Evolutionary conservation across 2,329 filamentous ascomycete genomes (phyloP).

Genomic region (Hirsutella thompsonii): DNA sequence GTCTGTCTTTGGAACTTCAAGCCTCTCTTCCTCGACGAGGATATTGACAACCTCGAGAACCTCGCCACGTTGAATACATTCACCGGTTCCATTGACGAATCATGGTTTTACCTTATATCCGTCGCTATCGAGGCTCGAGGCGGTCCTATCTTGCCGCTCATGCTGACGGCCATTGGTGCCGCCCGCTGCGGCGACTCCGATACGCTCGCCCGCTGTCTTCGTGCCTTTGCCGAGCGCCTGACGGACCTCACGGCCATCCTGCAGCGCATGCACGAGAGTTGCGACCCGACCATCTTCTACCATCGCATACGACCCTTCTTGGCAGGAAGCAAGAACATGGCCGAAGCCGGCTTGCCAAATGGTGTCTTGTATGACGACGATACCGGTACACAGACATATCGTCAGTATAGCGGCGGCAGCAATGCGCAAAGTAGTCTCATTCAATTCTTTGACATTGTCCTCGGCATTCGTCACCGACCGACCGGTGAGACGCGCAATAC

Average conservation of each 20-base stretch:
- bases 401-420: constrained; percentile 84
- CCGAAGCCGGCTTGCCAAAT: constrained; percentile 75
- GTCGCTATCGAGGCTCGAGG: constrained; percentile 91
- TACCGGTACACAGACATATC: constrained; percentile 52
- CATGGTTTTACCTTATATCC: constrained; percentile 96
- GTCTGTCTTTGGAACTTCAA: constrained; percentile 96
- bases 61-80: constrained; percentile 80
- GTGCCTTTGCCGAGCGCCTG: constrained; percentile 71
- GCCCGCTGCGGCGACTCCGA: constrained; percentile 55
- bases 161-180: constrained; percentile 77
- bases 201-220: constrained; percentile 67
- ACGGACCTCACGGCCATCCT: constrained; percentile 73
- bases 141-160: constrained; percentile 73
- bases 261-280: constrained; percentile 87
- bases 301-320: constrained; percentile 92
- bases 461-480: constrained; percentile 81
- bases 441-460: constrained; percentile 89
- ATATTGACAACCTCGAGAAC: constrained; percentile 74
- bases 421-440: constrained; percentile 96
- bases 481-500: constrained; percentile 57
- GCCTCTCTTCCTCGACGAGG: constrained; percentile 73
- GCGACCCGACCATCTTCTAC: constrained; percentile 90
- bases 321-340: constrained; percentile 96
- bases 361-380: constrained; percentile 84
- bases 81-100: constrained; percentile 89